phyloP scores from a whole-genome alignment of 805 yeast genomes.

The Candida ficus region DNA sequence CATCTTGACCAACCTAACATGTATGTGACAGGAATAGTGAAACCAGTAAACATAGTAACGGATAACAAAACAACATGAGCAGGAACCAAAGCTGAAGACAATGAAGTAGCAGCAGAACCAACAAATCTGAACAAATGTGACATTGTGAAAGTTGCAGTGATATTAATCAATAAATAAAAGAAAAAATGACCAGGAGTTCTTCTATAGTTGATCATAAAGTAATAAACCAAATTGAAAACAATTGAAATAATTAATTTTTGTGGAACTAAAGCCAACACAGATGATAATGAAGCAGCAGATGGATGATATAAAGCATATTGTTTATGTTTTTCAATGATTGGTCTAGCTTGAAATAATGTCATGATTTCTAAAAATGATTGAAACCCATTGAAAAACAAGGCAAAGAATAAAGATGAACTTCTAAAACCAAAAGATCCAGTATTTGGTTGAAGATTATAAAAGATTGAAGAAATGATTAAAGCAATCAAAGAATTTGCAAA shows the following conservation, averaged over 20 bases:
- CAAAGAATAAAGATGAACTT: slow-evolving; percentile 61
- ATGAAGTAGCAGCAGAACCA: slow-evolving; percentile 41
- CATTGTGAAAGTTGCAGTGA: slow-evolving; percentile 42
- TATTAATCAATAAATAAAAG: slow-evolving; percentile 39
- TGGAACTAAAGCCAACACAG: slow-evolving; percentile 58
- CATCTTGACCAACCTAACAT: slow-evolving; percentile 61
- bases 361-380: slow-evolving; percentile 51
- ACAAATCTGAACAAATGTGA: slow-evolving; percentile 48
- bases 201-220: slow-evolving; percentile 52
- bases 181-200: slow-evolving; percentile 50
- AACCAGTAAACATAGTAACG: slow-evolving; percentile 47
- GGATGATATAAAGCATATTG: slow-evolving; percentile 70
- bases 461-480: slow-evolving; percentile 49
- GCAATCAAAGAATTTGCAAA: slow-evolving; percentile 45
- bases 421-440: slow-evolving; percentile 47
- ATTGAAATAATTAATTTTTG: slow-evolving; percentile 44
- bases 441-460: slow-evolving; percentile 38
- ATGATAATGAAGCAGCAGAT: slow-evolving; percentile 65
- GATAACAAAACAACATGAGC: slow-evolving; percentile 43
- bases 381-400: slow-evolving; percentile 53
- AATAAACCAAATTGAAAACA: slow-evolving; percentile 42
- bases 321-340: slow-evolving; percentile 66
- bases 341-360: slow-evolving; percentile 47
- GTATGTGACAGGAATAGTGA: slow-evolving; percentile 48
- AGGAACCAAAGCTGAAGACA: slow-evolving; percentile 52